A percentile compares a stretch with the other conserved stretches of the same genome.
These are phyloP conservation scores for Teratosphaeria zuluensis DNA, from an alignment of 2,329 filamentous ascomycete species.

Conservation along the genomic window DNA sequence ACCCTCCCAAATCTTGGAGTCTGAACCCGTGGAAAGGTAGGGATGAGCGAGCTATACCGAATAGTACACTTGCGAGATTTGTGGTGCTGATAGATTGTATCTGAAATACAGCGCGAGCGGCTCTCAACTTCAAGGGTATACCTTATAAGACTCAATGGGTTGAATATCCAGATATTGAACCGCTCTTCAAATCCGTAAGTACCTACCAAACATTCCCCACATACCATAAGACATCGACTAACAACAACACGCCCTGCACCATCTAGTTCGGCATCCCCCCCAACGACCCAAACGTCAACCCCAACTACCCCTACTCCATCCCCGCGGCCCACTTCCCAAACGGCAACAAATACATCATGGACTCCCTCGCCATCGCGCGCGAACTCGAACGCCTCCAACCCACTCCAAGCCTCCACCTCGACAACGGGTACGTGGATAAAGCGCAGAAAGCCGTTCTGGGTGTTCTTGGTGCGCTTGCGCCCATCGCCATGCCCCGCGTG, in stretches of 20 bases:
- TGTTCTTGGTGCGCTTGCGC: conserved; percentile 29
- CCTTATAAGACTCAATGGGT: conserved; percentile 61
- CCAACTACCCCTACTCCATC: conserved; percentile 40
- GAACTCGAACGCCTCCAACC: conserved; percentile 52
- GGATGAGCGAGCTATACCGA: conserved; percentile 7
- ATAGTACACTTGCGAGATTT: too few relatives aligned
- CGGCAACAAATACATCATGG: conserved; percentile 51
- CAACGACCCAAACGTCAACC: conserved; percentile 28
- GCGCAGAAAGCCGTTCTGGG: conserved; percentile 32
- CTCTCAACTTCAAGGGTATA: conserved; percentile 58
- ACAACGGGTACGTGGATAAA: conserved; percentile 39
- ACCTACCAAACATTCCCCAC: too few relatives aligned
- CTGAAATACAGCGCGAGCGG: conserved; percentile 44
- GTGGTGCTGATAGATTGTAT: background rate
- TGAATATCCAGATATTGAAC: conserved; percentile 56
- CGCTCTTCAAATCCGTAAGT: conserved; percentile 42
- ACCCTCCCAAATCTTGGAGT: conserved; percentile 47
- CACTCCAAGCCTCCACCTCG: conserved; percentile 47
- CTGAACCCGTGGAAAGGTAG: conserved; percentile 63
- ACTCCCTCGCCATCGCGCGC: conserved; percentile 51
- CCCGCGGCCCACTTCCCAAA: conserved; percentile 49
- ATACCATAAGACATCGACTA: too few relatives aligned
- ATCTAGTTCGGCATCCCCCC: conserved; percentile 40
- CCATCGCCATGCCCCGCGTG: conserved; percentile 41
- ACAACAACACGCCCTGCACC: too few relatives aligned